A percentile compares a stretch with the other conserved stretches of the same genome.
Conservation (phyloP, 2,329 filamentous ascomycete species). For the Metarhizium anisopliae region DNA sequence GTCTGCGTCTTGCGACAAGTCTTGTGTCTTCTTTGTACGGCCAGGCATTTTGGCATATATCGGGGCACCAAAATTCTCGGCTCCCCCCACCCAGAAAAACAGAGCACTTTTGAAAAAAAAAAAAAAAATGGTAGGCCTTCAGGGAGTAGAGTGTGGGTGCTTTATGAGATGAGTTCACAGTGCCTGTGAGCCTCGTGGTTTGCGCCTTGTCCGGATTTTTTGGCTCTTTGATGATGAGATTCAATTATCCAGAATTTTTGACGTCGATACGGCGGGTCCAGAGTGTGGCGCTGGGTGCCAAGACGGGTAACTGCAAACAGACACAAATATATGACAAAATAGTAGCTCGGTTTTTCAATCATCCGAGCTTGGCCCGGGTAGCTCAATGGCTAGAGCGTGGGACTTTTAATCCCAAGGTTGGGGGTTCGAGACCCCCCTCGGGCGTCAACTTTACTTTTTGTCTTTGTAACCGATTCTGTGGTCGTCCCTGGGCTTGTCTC, state of each 20-base stretch:
- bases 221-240: neutral
- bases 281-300: neutral
- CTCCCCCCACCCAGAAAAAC: no score
- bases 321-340: no score
- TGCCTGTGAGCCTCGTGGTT: neutral
- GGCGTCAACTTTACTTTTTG: slow-evolving; percentile 11
- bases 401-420: slow-evolving; percentile 25
- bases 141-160: neutral
- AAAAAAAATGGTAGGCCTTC: no score
- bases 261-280: neutral
- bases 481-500: neutral
- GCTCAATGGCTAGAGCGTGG: slow-evolving; percentile 26
- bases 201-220: neutral
- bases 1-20: slow-evolving; percentile 23
- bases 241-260: slow-evolving; percentile 8
- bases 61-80: neutral
- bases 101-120: no score
- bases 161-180: neutral
- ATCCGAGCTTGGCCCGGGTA: slow-evolving; percentile 15
- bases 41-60: slow-evolving; percentile 26
- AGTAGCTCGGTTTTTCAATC: neutral
- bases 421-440: slow-evolving; percentile 24
- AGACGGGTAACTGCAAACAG: no score
- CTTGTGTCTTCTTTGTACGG: slow-evolving; percentile 27
- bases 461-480: neutral